Conservation (phyloP, 1,284 basidiomycete genomes). For the Rhodotorula sp. region DNA sequence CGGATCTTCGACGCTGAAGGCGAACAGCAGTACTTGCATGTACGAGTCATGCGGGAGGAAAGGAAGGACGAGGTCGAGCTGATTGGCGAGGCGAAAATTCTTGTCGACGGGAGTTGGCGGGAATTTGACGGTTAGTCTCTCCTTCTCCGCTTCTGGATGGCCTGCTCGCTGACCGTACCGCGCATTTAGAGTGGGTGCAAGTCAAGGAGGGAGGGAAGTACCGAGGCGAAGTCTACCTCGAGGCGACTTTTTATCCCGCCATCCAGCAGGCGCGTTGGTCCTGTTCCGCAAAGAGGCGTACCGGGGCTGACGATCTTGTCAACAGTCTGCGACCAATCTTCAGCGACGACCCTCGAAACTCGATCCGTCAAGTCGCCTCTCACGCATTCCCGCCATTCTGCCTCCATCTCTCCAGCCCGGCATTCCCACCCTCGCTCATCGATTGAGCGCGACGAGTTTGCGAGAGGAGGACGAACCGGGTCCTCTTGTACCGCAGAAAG, state of each 20-base stretch:
- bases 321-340: background rate
- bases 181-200: conserved; percentile 19
- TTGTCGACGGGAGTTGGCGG: conserved; percentile 14
- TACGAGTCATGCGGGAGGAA: conserved; percentile 11
- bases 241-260: conserved; percentile 27
- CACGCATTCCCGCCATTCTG: background rate
- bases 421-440: background rate
- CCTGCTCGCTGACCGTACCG: too few species aligned
- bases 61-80: conserved; percentile 10
- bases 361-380: background rate
- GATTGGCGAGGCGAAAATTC: conserved; percentile 17
- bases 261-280: background rate
- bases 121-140: conserved; percentile 33
- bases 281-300: too few species aligned
- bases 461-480: background rate
- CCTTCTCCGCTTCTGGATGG: background rate
- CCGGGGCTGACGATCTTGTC: too few species aligned
- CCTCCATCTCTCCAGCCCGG: background rate
- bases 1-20: conserved; percentile 12
- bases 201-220: conserved; percentile 14
- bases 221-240: conserved; percentile 27
- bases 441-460: background rate
- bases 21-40: conserved; percentile 8
- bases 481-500: background rate
- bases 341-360: background rate